Evolutionary conservation across 192 early-diverging fungal genomes (phyloP).

Genomic region (Phlyctochytrium bullatum): DNA sequence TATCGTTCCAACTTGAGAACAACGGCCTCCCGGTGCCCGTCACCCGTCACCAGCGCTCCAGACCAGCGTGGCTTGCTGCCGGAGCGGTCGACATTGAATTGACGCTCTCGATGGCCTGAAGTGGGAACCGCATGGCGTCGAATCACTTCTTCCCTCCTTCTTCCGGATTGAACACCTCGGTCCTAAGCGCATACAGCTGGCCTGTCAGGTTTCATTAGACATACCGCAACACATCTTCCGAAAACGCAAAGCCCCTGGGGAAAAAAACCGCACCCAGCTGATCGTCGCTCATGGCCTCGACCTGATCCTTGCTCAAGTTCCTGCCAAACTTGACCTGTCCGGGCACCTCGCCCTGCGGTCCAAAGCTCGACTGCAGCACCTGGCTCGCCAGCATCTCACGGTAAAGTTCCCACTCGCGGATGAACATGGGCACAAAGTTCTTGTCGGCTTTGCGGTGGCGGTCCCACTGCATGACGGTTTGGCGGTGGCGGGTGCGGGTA

Average conservation of each 20-base stretch:
- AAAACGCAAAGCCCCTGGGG: no score
- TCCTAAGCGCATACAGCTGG: conserved; percentile 23
- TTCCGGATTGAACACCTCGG: conserved; percentile 16
- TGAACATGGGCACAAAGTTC: conserved; percentile 8
- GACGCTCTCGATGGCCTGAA: no score
- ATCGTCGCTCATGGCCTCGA: conserved; percentile 19
- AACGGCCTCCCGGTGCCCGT: no score
- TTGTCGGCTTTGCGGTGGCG: conserved; percentile 5
- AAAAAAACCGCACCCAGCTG: conserved; percentile 21
- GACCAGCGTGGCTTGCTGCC: no score
- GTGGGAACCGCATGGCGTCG: no score
- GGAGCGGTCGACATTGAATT: no score
- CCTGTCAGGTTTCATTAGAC: no score
- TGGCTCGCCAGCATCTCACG: conserved; percentile 10
- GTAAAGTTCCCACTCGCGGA: conserved; percentile 21
- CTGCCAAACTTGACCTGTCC: not conserved
- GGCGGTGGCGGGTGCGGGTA: no score
- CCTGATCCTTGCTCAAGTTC: not conserved
- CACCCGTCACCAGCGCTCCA: no score
- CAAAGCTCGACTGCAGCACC: not conserved
- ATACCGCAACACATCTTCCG: no score
- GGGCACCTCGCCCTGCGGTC: not conserved
- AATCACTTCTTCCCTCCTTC: conserved; percentile 7
- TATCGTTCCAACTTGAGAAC: no score
- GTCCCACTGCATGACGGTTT: conserved; percentile 12